These are phyloP conservation scores for Ensete glaucum DNA, from an alignment of 176 grass and related monocot species.

Conservation along the genomic window DNA sequence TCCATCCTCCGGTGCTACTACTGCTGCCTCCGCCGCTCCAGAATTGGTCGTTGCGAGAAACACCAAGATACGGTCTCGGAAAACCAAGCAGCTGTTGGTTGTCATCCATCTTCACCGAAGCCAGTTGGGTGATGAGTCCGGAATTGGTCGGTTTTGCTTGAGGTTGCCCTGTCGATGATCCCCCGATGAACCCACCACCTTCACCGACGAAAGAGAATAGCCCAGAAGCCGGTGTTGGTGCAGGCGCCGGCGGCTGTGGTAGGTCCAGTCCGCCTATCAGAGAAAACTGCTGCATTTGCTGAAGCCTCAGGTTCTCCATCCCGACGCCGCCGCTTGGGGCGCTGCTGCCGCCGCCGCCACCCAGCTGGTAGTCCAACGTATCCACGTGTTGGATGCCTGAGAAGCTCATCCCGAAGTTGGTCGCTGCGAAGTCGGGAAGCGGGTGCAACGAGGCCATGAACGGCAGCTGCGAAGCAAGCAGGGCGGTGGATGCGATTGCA, in stretches of 20 bases:
- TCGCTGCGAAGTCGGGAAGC: conserved; percentile 20
- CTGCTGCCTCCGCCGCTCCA: background rate
- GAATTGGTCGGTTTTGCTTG: conserved; percentile 53
- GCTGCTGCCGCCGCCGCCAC: conserved; percentile 2
- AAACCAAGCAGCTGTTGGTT: conserved; percentile 14
- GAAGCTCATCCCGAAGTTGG: conserved; percentile 46
- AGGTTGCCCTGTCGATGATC: conserved; percentile 12
- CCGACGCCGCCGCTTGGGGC: conserved; percentile 14
- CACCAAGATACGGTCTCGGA: background rate
- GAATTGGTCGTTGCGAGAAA: background rate
- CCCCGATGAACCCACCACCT: conserved; percentile 10
- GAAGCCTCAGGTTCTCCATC: conserved; percentile 36
- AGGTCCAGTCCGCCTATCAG: conserved; percentile 21
- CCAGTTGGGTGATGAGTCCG: conserved; percentile 68
- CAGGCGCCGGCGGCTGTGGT: conserved; percentile 33
- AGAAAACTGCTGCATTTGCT: conserved; percentile 28
- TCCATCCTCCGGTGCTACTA: background rate
- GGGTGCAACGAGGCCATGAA: conserved; percentile 36
- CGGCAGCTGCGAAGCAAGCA: conserved; percentile 27
- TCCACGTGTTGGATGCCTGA: conserved; percentile 37
- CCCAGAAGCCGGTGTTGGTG: conserved; percentile 32
- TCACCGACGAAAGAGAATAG: conserved; percentile 44
- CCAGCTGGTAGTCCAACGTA: conserved; percentile 35
- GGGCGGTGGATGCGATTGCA: conserved; percentile 23
- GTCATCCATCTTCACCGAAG: conserved; percentile 93